Conservation (phyloP, 2,329 filamentous ascomycete genomes). For the Colletotrichum somersetense region DNA sequence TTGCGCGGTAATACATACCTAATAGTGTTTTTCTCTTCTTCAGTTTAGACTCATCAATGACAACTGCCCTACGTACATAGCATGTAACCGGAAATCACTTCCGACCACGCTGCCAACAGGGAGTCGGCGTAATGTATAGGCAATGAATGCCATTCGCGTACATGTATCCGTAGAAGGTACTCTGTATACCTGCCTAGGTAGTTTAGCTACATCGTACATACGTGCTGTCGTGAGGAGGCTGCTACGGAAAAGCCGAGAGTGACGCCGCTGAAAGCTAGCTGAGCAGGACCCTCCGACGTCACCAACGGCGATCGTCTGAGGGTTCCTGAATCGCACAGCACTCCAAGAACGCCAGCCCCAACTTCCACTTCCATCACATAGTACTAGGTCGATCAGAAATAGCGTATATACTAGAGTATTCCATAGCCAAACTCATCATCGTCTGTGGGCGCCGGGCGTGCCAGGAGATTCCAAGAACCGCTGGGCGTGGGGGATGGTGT, state of each 20-base stretch:
- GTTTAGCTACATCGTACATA: no score
- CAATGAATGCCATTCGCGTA: neutral
- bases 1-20: no score
- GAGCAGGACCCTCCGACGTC: conserved; percentile 17
- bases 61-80: neutral
- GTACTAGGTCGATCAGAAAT: neutral
- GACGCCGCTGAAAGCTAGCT: neutral
- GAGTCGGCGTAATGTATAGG: neutral
- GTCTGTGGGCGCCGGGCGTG: neutral
- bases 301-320: conserved; percentile 22
- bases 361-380: neutral
- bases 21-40: neutral
- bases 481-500: neutral
- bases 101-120: neutral
- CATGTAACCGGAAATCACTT: neutral
- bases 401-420: neutral
- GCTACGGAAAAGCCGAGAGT: conserved; percentile 6
- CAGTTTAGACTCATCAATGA: neutral
- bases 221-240: conserved; percentile 9
- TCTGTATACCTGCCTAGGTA: no score
- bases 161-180: no score
- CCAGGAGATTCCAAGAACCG: neutral
- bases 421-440: neutral
- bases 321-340: neutral
- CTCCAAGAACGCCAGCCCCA: neutral